Conservation (phyloP, 352 stramenopile genomes). For the Pythium sp. region DNA sequence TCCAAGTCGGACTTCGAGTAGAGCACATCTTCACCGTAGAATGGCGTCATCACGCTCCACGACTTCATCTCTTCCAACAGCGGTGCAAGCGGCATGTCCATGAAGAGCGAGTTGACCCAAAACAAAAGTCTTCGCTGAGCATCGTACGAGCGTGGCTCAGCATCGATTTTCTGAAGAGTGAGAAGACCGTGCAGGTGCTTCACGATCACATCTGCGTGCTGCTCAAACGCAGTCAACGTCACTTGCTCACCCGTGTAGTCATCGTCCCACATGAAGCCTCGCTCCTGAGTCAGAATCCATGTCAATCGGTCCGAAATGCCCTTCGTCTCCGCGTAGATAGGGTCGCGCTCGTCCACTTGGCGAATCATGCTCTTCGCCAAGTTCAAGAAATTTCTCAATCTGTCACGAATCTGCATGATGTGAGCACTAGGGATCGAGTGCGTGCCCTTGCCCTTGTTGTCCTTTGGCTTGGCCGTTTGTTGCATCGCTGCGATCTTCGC, state of each 20-base stretch:
- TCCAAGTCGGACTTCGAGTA: conserved; percentile 97
- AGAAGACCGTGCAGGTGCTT: conserved; percentile 93
- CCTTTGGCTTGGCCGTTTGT: conserved; percentile 62
- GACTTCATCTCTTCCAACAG: conserved; percentile 98
- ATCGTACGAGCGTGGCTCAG: conserved; percentile 96
- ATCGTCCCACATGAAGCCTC: conserved; percentile 98
- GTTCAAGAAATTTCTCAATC: conserved; percentile 92
- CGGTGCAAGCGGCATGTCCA: conserved; percentile 98
- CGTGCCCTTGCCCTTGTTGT: conserved; percentile 49
- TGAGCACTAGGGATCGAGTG: conserved; percentile 79
- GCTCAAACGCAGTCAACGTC: conserved; percentile 82
- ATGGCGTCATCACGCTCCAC: conserved; percentile 98
- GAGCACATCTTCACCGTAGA: conserved; percentile 98
- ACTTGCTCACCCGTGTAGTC: conserved; percentile 96
- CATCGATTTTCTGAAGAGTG: conserved; percentile 96
- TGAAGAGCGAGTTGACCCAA: conserved; percentile 99
- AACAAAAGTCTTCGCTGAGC: conserved; percentile 95
- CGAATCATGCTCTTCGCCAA: conserved; percentile 87
- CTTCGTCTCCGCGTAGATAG: conserved; percentile 81
- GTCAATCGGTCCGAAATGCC: conserved; percentile 94
- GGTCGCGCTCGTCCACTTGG: conserved; percentile 73
- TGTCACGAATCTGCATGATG: conserved; percentile 93
- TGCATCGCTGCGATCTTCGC: conserved; percentile 80
- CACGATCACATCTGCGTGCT: conserved; percentile 74
- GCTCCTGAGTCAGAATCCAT: conserved; percentile 95